phyloP scores from a whole-genome alignment of 1,139 yeast species.

The Saccharomyces hybrid region DNA sequence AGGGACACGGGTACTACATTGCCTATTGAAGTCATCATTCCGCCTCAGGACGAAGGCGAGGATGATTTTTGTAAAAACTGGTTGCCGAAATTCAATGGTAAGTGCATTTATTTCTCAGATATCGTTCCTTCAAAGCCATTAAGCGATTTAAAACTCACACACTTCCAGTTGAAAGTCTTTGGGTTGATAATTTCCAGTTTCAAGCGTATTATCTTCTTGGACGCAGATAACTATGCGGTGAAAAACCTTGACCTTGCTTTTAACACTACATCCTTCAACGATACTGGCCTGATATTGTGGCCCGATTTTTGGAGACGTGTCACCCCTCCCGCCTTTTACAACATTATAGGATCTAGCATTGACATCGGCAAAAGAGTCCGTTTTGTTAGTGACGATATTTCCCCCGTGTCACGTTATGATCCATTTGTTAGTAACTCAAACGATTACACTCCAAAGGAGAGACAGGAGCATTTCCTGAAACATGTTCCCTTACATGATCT shows the following conservation, averaged over 20 bases:
- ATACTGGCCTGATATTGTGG: conserved; percentile 46
- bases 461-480: conserved; percentile 8
- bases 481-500: conserved; percentile 44
- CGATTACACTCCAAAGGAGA: conserved; percentile 4
- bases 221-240: conserved; percentile 62
- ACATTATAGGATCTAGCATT: conserved; percentile 43
- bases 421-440: background rate
- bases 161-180: conserved; percentile 57
- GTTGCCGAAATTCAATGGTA: conserved; percentile 45
- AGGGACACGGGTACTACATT: conserved; percentile 47
- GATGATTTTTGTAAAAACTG: conserved; percentile 45
- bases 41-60: conserved; percentile 44
- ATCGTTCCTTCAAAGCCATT: conserved; percentile 21
- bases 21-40: conserved; percentile 56
- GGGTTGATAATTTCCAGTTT: conserved; percentile 54
- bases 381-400: conserved; percentile 20
- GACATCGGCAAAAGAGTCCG: conserved; percentile 22
- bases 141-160: conserved; percentile 35
- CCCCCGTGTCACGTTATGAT: conserved; percentile 21
- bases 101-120: conserved; percentile 44
- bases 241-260: conserved; percentile 47
- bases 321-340: conserved; percentile 51
- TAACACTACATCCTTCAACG: conserved; percentile 29
- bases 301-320: conserved; percentile 68
- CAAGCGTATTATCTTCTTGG: conserved; percentile 53